Percentiles rank a stretch among this genome's conserved stretches.
These are phyloP conservation scores for Debaryomyces coudertii DNA, from an alignment of 1,139 yeast species.

Conservation along the genomic window DNA sequence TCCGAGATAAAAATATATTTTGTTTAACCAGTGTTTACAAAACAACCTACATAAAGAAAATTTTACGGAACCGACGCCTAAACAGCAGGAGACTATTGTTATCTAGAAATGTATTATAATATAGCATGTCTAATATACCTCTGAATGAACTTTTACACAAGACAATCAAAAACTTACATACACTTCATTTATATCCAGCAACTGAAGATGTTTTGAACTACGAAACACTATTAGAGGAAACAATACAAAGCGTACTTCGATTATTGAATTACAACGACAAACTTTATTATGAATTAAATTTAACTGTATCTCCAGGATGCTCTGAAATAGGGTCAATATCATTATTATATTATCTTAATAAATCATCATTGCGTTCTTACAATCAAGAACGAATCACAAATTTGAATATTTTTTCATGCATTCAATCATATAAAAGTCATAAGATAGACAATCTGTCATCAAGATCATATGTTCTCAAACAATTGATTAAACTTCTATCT, in stretches of 20 bases:
- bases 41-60: background rate
- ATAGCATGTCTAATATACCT: slow-evolving; percentile 13
- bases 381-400: slow-evolving; percentile 7
- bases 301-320: slow-evolving; percentile 14
- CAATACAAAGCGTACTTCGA: slow-evolving; percentile 19
- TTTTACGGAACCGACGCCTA: background rate
- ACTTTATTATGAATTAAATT: slow-evolving; percentile 14
- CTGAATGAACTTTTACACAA: slow-evolving; percentile 25
- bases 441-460: slow-evolving; percentile 5
- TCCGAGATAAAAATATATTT: background rate
- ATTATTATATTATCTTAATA: slow-evolving; percentile 12
- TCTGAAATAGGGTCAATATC: slow-evolving; percentile 12
- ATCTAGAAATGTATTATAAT: slow-evolving; percentile 4
- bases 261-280: slow-evolving; percentile 23
- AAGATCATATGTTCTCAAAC: slow-evolving; percentile 13
- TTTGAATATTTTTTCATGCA: slow-evolving; percentile 20
- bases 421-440: slow-evolving; percentile 15
- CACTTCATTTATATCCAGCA: slow-evolving; percentile 20
- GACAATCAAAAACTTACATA: slow-evolving; percentile 27
- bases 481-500: slow-evolving; percentile 18
- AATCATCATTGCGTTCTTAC: background rate
- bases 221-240: slow-evolving; percentile 19
- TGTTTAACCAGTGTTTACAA: background rate
- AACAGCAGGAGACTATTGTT: background rate
- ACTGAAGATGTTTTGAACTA: slow-evolving; percentile 17